phyloP scores from a whole-genome alignment of 257 asterid genomes.

The Fraxinus cuspidata region DNA sequence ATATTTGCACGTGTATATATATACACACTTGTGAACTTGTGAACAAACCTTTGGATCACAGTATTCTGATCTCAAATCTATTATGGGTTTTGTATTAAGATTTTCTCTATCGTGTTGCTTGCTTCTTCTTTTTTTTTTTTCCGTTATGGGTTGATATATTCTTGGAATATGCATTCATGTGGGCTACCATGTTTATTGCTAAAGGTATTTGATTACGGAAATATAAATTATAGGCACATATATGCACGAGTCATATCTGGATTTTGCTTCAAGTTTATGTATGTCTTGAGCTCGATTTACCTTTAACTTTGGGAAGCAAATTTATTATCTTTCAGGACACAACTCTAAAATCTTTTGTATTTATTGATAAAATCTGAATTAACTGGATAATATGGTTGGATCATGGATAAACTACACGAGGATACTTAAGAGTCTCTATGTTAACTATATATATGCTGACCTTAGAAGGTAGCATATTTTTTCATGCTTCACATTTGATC shows the following conservation, averaged over 20 bases:
- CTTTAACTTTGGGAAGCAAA: not conserved
- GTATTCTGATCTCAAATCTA: not conserved
- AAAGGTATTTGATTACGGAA: too few relatives aligned
- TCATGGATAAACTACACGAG: too few relatives aligned
- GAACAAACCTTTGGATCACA: not conserved
- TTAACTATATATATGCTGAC: not conserved
- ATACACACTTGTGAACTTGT: not conserved
- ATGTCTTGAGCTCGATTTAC: constrained; percentile 9
- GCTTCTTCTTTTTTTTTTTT: too few relatives aligned
- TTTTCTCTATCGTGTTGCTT: not conserved
- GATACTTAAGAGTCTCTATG: not conserved
- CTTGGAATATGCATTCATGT: too few relatives aligned
- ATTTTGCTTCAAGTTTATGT: constrained; percentile 7
- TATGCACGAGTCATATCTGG: not conserved
- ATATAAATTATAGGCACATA: not conserved
- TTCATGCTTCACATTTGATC: not conserved
- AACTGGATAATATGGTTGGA: not conserved
- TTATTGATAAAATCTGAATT: not conserved
- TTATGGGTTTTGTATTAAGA: not conserved
- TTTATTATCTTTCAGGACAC: not conserved
- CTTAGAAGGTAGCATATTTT: not conserved
- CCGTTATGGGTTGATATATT: too few relatives aligned
- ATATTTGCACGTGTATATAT: not conserved
- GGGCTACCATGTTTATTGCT: too few relatives aligned
- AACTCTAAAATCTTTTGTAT: not conserved